These are phyloP conservation scores for Stagonosporopsis vannaccii DNA, from an alignment of 2,329 filamentous ascomycete species.

Conservation along the genomic window DNA sequence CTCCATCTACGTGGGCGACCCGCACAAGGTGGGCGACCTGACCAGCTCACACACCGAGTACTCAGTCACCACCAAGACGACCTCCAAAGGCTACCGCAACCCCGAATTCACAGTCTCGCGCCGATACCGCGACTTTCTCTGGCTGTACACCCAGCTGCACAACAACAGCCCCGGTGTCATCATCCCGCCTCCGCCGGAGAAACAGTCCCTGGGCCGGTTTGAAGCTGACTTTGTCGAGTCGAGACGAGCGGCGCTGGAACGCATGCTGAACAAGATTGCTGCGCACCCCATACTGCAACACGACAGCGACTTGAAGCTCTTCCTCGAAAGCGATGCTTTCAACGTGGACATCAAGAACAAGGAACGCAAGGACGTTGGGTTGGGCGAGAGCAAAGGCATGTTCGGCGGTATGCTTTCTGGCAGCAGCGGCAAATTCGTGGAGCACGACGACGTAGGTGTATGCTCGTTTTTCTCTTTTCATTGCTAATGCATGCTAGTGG, in stretches of 20 bases:
- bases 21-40: constrained; percentile 95
- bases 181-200: constrained; percentile 94
- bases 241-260: constrained; percentile 86
- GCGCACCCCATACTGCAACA: constrained; percentile 89
- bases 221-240: constrained; percentile 97
- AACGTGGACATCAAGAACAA: constrained; percentile 98
- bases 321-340: constrained; percentile 94
- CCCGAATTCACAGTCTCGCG: constrained; percentile 92
- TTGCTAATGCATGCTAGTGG: constrained; percentile 66
- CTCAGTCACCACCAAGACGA: constrained; percentile 92
- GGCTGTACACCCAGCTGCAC: constrained; percentile 95
- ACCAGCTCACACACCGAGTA: constrained; percentile 98
- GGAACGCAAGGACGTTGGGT: constrained; percentile 84
- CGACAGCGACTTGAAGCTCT: constrained; percentile 92
- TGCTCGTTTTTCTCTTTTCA: background rate
- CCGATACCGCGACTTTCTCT: constrained; percentile 94
- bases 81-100: constrained; percentile 93
- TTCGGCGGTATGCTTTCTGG: constrained; percentile 83
- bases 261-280: constrained; percentile 97
- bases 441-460: constrained; percentile 86
- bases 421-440: constrained; percentile 82
- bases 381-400: constrained; percentile 92
- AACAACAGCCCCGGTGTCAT: constrained; percentile 94
- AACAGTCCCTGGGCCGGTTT: constrained; percentile 95
- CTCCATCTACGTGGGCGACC: constrained; percentile 90